Evolutionary conservation across 2,329 filamentous ascomycete genomes (phyloP).

Genomic region (Talaromyces albobiverticillius): DNA sequence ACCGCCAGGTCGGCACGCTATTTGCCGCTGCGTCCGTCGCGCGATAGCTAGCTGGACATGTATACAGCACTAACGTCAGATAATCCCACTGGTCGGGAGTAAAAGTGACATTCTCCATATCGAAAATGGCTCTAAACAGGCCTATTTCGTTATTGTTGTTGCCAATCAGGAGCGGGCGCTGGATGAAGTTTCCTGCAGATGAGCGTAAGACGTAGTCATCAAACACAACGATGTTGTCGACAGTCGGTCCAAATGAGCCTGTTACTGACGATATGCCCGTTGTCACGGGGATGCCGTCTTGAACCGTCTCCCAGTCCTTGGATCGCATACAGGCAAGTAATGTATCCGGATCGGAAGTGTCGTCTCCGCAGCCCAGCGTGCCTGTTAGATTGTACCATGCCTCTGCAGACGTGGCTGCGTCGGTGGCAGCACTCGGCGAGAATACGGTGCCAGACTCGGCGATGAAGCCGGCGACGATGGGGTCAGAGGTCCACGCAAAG

Average conservation of each 20-base stretch:
- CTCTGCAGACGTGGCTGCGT: background rate
- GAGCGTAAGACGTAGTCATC: constrained; percentile 3
- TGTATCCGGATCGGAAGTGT: background rate
- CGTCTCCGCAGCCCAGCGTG: constrained; percentile 6
- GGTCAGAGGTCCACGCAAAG: constrained; percentile 10
- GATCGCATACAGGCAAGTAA: constrained; percentile 9
- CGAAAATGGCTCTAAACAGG: constrained; percentile 1
- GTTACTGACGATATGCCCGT: background rate
- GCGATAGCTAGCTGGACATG: constrained; percentile 8
- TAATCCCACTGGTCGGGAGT: constrained; percentile 7
- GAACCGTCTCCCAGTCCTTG: constrained; percentile 2
- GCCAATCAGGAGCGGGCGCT: constrained; percentile 3
- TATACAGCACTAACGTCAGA: constrained; percentile 2
- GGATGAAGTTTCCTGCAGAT: constrained; percentile 2
- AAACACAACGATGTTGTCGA: constrained; percentile 9
- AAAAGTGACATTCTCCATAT: background rate
- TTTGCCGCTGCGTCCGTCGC: background rate
- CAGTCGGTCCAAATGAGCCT: constrained; percentile 2
- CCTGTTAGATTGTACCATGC: constrained; percentile 5
- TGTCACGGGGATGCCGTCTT: background rate
- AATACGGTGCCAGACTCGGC: constrained; percentile 9
- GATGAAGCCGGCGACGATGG: constrained; percentile 9
- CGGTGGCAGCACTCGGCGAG: background rate
- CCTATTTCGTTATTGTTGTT: constrained; percentile 10
- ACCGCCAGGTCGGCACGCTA: constrained; percentile 8